Evolutionary conservation across 2,329 filamentous ascomycete genomes (phyloP), one percentile per base, ranked within the genome.

Genomic region (Thielaviopsis musarum): DNA sequence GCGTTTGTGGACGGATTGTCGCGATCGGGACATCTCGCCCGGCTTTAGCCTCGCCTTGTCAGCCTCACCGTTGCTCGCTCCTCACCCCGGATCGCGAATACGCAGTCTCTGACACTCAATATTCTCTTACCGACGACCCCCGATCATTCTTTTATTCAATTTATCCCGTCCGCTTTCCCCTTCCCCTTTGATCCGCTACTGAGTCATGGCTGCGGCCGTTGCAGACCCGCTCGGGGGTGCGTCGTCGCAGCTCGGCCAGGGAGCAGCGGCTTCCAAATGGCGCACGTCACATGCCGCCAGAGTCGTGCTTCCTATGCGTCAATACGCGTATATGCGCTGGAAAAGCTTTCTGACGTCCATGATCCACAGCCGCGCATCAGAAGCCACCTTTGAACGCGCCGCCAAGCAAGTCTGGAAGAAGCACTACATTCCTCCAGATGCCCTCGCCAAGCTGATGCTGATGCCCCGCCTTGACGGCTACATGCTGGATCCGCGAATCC

Each of bases 401-500:
- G 24, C 45, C 9, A 45, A 38, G 1, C 24, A 56, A 5, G 28
- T 61, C 15, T 52, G 54, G 56, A 51, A 54, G 22, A 74, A 77
- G 63, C 70, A 80, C 63, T 79, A 78, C 1, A 69, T 85, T 10
- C 72, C 77, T 3, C 71, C 79, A 7, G 63, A 70, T 12, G 68
- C 73, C 60, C 70, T 84, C 63, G 79, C 81, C 70, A 76, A 83
- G 64, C 68, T 85, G 57, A 77, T 82, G 64, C 71, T 86, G 49
- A 75, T 75, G 24, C 82, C 82, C 2, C 74, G 74, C 52, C 69
- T 72, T 21, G 67, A 69, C 56, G 76, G 76, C 65, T 71, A 77
- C 65, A 75, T 70, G 60, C 75, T 82, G 65, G 81, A 85, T 64
- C 78, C 80, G 9, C 76, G 80, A 63, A 73, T 83, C 9, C 75